phyloP scores from a whole-genome alignment of 169 alveolate species.

The Theileria parva region DNA sequence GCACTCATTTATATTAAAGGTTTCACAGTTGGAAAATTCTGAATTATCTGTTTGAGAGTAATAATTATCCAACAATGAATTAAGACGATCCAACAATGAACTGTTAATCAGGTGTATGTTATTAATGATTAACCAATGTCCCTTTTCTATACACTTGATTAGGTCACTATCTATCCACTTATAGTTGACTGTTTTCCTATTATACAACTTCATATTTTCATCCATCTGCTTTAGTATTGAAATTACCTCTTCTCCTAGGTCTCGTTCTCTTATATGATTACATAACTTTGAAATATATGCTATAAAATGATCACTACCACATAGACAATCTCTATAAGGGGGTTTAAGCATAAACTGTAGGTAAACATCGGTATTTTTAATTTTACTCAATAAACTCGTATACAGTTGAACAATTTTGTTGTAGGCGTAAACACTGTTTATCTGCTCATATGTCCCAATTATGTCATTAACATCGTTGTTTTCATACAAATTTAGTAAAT shows the following conservation, averaged over 20 bases:
- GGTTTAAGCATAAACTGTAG: background rate
- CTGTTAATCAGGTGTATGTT: conserved; percentile 88
- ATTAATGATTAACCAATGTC: conserved; percentile 90
- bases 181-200: conserved; percentile 26
- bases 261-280: background rate
- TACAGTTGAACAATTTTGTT: conserved; percentile 1
- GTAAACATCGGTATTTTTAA: background rate
- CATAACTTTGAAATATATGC: background rate
- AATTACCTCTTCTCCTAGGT: background rate
- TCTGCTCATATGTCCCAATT: conserved; percentile 82
- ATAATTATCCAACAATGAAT: conserved; percentile 82
- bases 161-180: conserved; percentile 85
- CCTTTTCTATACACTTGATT: conserved; percentile 86
- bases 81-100: conserved; percentile 91
- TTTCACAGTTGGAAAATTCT: background rate
- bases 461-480: conserved; percentile 60
- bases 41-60: conserved; percentile 58
- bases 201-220: background rate
- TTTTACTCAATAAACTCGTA: background rate
- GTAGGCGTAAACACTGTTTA: conserved; percentile 9
- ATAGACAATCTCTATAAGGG: background rate
- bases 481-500: background rate
- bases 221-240: background rate
- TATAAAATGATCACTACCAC: background rate
- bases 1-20: conserved; percentile 57